Conservation (phyloP, 441 rosid species). For the Gossypium gossypioides region DNA sequence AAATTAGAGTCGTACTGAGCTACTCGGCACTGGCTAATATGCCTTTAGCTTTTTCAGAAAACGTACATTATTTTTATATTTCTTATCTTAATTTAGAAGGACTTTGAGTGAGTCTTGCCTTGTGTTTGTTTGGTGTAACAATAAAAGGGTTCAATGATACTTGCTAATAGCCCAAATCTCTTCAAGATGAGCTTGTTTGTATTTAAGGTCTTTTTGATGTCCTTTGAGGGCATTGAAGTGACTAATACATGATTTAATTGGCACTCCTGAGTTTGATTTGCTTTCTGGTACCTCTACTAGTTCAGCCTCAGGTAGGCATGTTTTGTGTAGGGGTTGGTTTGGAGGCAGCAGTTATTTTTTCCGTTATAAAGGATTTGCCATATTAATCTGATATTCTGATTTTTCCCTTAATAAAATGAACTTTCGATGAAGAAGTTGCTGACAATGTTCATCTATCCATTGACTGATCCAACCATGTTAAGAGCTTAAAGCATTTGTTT, state of each 20-base stretch:
- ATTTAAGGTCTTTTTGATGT: not conserved
- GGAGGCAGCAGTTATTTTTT: not conserved
- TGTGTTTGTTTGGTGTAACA: not conserved
- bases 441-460: not conserved
- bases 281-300: not conserved
- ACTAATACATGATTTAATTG: not conserved
- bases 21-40: not conserved
- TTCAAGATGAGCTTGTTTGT: not conserved
- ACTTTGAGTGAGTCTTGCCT: not conserved
- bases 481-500: not conserved
- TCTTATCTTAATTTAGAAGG: not conserved
- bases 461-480: not conserved
- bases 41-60: not conserved
- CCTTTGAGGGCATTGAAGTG: conserved; percentile 1
- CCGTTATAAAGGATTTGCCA: not conserved
- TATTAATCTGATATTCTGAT: not conserved
- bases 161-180: not conserved
- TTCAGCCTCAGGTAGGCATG: not conserved
- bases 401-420: not conserved
- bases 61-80: not conserved
- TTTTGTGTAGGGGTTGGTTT: not conserved
- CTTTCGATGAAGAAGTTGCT: not conserved
- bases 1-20: not conserved
- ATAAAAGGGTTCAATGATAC: not conserved
- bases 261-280: not conserved